These are phyloP conservation scores for Scheffersomyces stambukii DNA, from an alignment of 1,139 yeast genomes.

Conservation along the genomic window DNA sequence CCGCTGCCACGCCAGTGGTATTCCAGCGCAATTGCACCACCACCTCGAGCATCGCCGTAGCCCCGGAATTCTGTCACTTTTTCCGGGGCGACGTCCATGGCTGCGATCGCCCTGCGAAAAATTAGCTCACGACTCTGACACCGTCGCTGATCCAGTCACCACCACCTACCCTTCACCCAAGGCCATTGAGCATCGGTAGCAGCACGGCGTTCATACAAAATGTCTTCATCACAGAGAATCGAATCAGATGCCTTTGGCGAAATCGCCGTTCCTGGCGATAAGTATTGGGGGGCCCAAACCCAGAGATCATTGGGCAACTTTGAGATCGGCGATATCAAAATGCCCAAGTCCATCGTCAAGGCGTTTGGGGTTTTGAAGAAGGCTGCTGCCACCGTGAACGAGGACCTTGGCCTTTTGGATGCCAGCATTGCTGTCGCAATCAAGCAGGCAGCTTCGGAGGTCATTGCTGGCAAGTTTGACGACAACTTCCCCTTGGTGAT, in stretches of 20 bases:
- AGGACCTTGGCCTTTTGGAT: slow-evolving; percentile 74
- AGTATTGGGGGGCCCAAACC: slow-evolving; percentile 98
- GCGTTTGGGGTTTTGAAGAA: slow-evolving; percentile 94
- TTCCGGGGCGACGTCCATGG: too few relatives aligned
- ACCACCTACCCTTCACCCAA: too few relatives aligned
- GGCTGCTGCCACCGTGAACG: slow-evolving; percentile 91
- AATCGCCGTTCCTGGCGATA: slow-evolving; percentile 78
- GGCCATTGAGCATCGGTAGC: too few relatives aligned
- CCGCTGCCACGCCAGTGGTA: too few relatives aligned
- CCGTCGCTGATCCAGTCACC: too few relatives aligned
- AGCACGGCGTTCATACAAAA: too few relatives aligned
- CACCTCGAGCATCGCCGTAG: too few relatives aligned
- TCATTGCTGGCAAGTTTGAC: slow-evolving; percentile 81
- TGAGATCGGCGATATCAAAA: slow-evolving; percentile 86
- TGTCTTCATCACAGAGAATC: too few relatives aligned
- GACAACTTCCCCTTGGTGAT: slow-evolving; percentile 97
- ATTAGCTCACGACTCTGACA: too few relatives aligned
- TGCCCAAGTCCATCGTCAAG: slow-evolving; percentile 86
- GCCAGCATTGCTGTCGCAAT: slow-evolving; percentile 81
- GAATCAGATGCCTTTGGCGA: slow-evolving; percentile 98
- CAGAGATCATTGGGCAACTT: slow-evolving; percentile 91
- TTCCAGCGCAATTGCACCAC: too few relatives aligned
- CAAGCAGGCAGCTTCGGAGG: slow-evolving; percentile 93
- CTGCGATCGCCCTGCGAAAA: too few relatives aligned
- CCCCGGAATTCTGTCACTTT: too few relatives aligned